Evolutionary conservation across 1,139 yeast genomes (phyloP).

Genomic region (Casaregolazyma suthepensis): DNA sequence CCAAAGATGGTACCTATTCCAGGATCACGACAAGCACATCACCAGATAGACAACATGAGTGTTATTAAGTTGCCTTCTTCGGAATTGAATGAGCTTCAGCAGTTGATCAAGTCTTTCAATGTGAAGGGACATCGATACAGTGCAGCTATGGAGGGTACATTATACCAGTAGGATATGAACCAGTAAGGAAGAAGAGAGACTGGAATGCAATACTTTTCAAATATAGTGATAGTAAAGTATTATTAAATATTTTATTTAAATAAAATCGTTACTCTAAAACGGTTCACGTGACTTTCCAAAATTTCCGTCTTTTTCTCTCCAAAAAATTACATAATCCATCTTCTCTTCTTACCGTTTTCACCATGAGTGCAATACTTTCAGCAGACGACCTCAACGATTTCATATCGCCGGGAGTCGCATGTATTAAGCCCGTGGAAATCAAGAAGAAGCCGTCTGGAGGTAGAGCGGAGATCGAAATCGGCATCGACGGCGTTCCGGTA

Average conservation of each 20-base stretch:
- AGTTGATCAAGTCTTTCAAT: slow-evolving; percentile 36
- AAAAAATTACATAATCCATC: background rate
- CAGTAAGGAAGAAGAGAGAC: no score
- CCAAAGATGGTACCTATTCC: slow-evolving; percentile 73
- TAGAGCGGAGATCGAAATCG: slow-evolving; percentile 61
- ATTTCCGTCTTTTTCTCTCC: no score
- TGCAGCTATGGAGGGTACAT: background rate
- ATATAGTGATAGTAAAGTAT: no score
- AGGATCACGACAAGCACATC: slow-evolving; percentile 54
- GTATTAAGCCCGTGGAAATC: slow-evolving; percentile 76
- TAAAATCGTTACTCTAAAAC: no score
- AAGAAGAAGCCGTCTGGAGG: slow-evolving; percentile 24
- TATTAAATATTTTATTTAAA: no score
- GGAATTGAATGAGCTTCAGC: slow-evolving; percentile 44
- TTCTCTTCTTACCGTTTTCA: background rate
- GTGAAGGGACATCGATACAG: slow-evolving; percentile 49
- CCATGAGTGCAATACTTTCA: slow-evolving; percentile 81
- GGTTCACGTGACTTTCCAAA: background rate
- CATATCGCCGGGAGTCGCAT: slow-evolving; percentile 89
- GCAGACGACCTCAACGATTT: slow-evolving; percentile 92
- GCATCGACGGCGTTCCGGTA: slow-evolving; percentile 57
- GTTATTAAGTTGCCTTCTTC: slow-evolving; percentile 43
- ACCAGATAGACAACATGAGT: slow-evolving; percentile 55
- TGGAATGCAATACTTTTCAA: no score
- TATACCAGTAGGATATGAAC: slow-evolving; percentile 3